Percentiles rank a stretch among this genome's conserved stretches.
Evolutionary conservation across 2,329 filamentous ascomycete genomes (phyloP).

Genomic region (Sclerotinia spermophila): DNA sequence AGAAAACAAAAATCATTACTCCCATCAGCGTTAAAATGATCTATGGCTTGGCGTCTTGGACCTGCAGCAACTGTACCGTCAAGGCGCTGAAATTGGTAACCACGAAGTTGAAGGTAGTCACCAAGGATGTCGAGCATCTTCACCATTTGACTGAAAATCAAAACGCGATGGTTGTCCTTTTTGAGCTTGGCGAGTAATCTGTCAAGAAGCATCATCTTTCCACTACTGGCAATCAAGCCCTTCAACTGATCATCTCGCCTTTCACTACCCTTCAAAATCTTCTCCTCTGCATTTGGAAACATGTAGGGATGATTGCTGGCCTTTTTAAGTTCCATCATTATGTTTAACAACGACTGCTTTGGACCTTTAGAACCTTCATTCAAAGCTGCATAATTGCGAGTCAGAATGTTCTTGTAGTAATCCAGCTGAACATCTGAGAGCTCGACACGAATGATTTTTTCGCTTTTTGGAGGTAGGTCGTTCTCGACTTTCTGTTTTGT

Average conservation of each 20-base stretch:
- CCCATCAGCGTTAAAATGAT: constrained; percentile 96
- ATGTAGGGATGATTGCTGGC: constrained; percentile 98
- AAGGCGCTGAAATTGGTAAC: constrained; percentile 92
- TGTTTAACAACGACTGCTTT: constrained; percentile 92
- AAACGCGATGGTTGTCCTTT: constrained; percentile 87
- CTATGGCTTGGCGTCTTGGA: constrained; percentile 87
- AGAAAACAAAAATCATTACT: constrained; percentile 97
- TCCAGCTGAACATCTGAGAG: constrained; percentile 94
- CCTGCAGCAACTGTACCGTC: constrained; percentile 92
- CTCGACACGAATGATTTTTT: constrained; percentile 98
- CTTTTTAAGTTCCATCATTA: constrained; percentile 99
- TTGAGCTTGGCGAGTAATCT: constrained; percentile 91
- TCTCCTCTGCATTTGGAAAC: constrained; percentile 91
- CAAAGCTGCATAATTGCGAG: constrained; percentile 89
- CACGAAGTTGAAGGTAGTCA: constrained; percentile 87
- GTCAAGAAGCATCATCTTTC: constrained; percentile 99
- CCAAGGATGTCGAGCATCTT: constrained; percentile 96
- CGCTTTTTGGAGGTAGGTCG: constrained; percentile 91
- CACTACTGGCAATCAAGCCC: constrained; percentile 91
- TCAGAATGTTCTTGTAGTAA: constrained; percentile 98
- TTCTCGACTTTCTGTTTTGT: constrained; percentile 98
- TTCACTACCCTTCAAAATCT: constrained; percentile 74
- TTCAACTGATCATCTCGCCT: constrained; percentile 88
- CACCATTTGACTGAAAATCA: constrained; percentile 99
- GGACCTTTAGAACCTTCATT: constrained; percentile 87